Base-by-base conservation (phyloP, 768 basidiomycete species). In the Podaxis sp. region DNA sequence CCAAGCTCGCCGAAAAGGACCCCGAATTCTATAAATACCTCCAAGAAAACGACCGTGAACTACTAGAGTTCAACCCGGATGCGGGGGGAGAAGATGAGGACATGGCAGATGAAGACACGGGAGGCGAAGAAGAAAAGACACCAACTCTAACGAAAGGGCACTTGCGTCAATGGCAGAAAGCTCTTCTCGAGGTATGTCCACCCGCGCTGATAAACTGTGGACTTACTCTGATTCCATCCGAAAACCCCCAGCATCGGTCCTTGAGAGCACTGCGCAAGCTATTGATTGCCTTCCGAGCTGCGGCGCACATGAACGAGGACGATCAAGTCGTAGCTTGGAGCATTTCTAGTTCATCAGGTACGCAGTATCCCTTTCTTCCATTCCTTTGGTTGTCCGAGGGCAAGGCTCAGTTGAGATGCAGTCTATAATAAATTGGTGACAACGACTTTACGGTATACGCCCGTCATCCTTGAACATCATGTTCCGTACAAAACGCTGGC, bases 21-120 rank as follows among this genome's bases (percentile, higher is more conserved):
- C 96, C 96, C n/a, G 96, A 97, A 71, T 99, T 98, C 77, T 99
- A 86, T 88, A 94, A 96, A 76, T 99, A 96, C 72, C 81, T 99
- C 2, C 90, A 96, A 77, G 93, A 98, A 75, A 95, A 99, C 70
- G 97, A 99, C 75, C 79, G 81, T 63, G 95, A 94, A 59, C 79
- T 98, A n/a, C 80, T 99, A 2, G 82, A 93, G 3, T 98, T 98
- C 70, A 79, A 86, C 43, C 76, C 82, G 0, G 68, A 79, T 57
- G 74, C 69, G 24, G 74, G 73, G 1, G 75, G 73, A 1, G 79
- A 70, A 2, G 76, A 72, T 12, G 82, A 75, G 22, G 80, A 75
- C 4, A 80, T 75, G 1, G 82, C 77, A 9, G 84, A 80, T 2
- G 79, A 78, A 7, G 79, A 75, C 15, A 79, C 77, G 63, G 77